Percentiles rank a stretch among this genome's conserved stretches.
Evolutionary conservation across 2,329 filamentous ascomycete species (phyloP).

Genomic region (Diaporthe capsici): DNA sequence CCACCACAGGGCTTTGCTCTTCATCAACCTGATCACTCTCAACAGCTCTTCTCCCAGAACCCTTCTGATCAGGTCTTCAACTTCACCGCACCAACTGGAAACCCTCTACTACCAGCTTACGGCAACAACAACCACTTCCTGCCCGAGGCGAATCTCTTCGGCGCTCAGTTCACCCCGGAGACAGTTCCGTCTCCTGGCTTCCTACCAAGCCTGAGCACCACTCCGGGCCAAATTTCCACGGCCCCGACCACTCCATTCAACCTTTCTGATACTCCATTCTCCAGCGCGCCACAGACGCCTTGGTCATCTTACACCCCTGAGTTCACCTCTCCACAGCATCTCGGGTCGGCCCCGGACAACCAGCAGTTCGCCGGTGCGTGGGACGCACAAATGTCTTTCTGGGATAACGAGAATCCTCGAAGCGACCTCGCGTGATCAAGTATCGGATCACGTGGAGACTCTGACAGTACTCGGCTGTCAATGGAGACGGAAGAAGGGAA

Average conservation of each 20-base stretch:
- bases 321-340: neutral
- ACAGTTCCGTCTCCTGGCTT: neutral
- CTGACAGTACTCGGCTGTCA: neutral
- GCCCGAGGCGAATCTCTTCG: neutral
- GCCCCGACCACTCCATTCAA: neutral
- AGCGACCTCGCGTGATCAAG: neutral
- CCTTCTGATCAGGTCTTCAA: neutral
- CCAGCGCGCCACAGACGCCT: neutral
- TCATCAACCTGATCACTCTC: neutral
- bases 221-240: neutral
- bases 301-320: neutral
- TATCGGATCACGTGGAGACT: no score
- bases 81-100: neutral
- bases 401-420: neutral
- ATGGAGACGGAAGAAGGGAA: neutral
- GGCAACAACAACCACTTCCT: neutral
- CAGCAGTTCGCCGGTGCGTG: neutral
- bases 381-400: neutral
- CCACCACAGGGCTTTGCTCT: neutral
- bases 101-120: no score
- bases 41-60: neutral
- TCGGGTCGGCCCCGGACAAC: neutral
- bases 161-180: neutral
- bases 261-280: neutral
- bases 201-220: neutral